Evolutionary conservation across 345 rosid genomes (phyloP).

Genomic region (Psidium friedrichsthalianum): DNA sequence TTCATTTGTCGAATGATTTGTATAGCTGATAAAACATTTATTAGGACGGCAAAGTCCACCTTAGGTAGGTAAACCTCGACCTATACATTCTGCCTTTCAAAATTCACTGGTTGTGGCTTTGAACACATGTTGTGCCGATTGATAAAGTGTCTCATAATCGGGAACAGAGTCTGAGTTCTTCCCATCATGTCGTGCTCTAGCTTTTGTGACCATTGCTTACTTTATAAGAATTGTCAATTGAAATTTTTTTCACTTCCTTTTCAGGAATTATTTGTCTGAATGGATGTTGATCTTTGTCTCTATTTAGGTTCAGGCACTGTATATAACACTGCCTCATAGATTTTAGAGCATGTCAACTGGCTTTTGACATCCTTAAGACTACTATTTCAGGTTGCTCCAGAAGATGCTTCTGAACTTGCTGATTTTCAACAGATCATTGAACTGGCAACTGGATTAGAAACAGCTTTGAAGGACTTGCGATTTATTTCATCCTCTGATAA

Average conservation of each 20-base stretch:
- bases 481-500: constrained; percentile 64
- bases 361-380: neutral
- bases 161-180: neutral
- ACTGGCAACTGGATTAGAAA: constrained; percentile 64
- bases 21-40: neutral
- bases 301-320: neutral
- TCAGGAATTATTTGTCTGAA: neutral
- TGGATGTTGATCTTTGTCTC: neutral
- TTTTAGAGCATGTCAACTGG: neutral
- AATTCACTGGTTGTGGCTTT: neutral
- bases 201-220: neutral
- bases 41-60: neutral
- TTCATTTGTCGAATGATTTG: neutral
- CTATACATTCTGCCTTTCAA: neutral
- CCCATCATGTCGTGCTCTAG: neutral
- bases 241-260: neutral
- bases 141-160: neutral
- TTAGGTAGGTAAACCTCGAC: neutral
- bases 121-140: neutral
- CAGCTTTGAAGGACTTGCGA: constrained; percentile 44
- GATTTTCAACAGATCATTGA: constrained; percentile 74
- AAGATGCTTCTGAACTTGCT: constrained; percentile 81
- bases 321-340: neutral
- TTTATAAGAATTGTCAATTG: neutral
- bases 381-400: constrained; percentile 72